These are phyloP conservation scores for Recurvomyces mirabilis DNA, from an alignment of 495 filamentous ascomycete species.

Conservation along the genomic window DNA sequence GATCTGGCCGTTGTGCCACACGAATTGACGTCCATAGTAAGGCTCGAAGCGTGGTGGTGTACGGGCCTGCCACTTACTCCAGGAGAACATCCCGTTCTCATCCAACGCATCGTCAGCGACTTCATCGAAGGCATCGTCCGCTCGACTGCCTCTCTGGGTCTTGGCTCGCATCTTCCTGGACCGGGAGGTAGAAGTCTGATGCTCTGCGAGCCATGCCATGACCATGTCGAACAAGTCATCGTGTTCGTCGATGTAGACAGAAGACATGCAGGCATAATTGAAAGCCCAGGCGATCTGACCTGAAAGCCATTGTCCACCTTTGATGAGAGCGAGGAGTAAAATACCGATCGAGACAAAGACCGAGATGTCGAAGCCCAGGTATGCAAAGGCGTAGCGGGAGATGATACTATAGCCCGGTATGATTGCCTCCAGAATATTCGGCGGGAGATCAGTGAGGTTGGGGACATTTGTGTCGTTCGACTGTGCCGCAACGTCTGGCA, in stretches of 20 bases:
- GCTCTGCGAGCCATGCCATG: conserved; percentile 49
- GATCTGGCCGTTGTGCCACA: conserved; percentile 21
- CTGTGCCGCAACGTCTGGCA: background rate
- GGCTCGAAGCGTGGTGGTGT: conserved; percentile 40
- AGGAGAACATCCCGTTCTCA: conserved; percentile 27
- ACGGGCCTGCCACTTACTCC: conserved; percentile 36
- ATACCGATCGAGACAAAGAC: conserved; percentile 56
- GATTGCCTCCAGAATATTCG: conserved; percentile 55
- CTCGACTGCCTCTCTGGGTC: conserved; percentile 40
- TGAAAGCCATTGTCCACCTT: conserved; percentile 25
- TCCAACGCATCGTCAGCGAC: conserved; percentile 16
- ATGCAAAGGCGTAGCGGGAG: conserved; percentile 45
- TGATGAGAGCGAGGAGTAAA: conserved; percentile 29
- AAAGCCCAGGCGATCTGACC: conserved; percentile 6
- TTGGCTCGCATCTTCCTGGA: conserved; percentile 45
- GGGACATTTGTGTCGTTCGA: conserved; percentile 6
- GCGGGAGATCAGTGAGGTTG: conserved; percentile 21
- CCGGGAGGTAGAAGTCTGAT: conserved; percentile 35
- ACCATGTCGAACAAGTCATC: conserved; percentile 52
- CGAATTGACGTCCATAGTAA: conserved; percentile 31
- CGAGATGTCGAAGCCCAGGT: conserved; percentile 58
- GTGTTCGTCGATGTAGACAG: conserved; percentile 41
- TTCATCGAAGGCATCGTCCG: conserved; percentile 28
- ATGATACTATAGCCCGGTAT: conserved; percentile 63
- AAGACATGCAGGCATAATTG: conserved; percentile 36